Percentiles rank a stretch among this genome's conserved stretches.
phyloP scores from a whole-genome alignment of 176 grass and related monocot species.

The Oryza brachyantha region DNA sequence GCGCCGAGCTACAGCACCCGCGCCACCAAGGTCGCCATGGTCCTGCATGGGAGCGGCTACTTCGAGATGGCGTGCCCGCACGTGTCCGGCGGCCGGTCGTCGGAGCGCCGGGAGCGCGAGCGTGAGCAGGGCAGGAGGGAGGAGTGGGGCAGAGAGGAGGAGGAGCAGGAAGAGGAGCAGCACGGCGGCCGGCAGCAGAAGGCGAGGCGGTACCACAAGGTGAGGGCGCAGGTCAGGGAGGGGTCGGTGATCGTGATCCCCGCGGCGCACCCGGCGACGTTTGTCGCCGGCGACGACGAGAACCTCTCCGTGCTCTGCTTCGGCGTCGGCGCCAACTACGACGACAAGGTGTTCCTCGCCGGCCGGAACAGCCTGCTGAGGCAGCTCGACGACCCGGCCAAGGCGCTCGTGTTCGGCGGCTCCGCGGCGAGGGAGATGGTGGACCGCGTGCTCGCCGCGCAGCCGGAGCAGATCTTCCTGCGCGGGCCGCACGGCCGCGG shows the following conservation, averaged over 20 bases:
- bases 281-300: slow-evolving; percentile 39
- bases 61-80: slow-evolving; percentile 81
- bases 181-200: neutral
- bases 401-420: slow-evolving; percentile 19
- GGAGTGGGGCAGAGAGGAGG: slow-evolving; percentile 13
- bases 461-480: slow-evolving; percentile 54
- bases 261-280: slow-evolving; percentile 32
- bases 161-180: neutral
- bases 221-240: slow-evolving; percentile 26
- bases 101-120: neutral
- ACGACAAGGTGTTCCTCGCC: slow-evolving; percentile 48
- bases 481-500: slow-evolving; percentile 21
- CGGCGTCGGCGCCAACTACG: slow-evolving; percentile 31
- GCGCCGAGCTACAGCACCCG: slow-evolving; percentile 55
- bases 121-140: neutral
- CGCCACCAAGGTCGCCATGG: slow-evolving; percentile 48
- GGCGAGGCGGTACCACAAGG: slow-evolving; percentile 24
- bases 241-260: slow-evolving; percentile 56
- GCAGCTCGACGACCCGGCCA: slow-evolving; percentile 39
- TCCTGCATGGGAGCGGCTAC: slow-evolving; percentile 46
- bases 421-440: slow-evolving; percentile 28
- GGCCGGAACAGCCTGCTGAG: slow-evolving; percentile 51
- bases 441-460: slow-evolving; percentile 51
- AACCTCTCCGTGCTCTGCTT: slow-evolving; percentile 55
- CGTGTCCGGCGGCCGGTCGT: neutral